Conservation (phyloP, 495 filamentous ascomycete species). For the Diplogelasinospora grovesii region DNA sequence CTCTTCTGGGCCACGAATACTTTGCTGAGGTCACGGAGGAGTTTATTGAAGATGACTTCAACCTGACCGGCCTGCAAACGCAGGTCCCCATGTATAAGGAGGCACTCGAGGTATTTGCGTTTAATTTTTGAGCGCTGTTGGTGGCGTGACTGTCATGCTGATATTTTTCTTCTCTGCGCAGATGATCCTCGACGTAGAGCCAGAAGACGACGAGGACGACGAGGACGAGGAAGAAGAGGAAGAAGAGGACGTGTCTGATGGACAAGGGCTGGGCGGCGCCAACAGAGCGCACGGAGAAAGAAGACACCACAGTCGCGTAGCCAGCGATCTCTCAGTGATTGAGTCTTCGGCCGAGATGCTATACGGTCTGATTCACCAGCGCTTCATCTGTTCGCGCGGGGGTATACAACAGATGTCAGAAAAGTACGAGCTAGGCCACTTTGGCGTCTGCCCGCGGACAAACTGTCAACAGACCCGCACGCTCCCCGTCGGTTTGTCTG, state of each 20-base stretch:
- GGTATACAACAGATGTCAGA: slow-evolving; percentile 99
- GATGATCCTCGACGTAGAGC: slow-evolving; percentile 98
- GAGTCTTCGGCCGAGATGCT: slow-evolving; percentile 96
- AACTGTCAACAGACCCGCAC: slow-evolving; percentile 82
- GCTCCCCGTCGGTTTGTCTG: slow-evolving; percentile 84
- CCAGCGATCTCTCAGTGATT: slow-evolving; percentile 87
- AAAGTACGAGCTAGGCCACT: slow-evolving; percentile 94
- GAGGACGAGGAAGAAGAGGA: slow-evolving; percentile 75
- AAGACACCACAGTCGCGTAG: slow-evolving; percentile 77
- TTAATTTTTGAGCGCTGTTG: neutral
- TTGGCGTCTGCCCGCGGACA: slow-evolving; percentile 86
- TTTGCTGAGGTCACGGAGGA: slow-evolving; percentile 98
- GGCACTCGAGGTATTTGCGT: slow-evolving; percentile 52
- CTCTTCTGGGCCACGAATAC: slow-evolving; percentile 92
- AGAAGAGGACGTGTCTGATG: slow-evolving; percentile 69
- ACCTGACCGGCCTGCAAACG: slow-evolving; percentile 87
- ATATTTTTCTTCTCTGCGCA: slow-evolving; percentile 39
- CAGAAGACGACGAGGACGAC: slow-evolving; percentile 84
- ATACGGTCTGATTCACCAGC: slow-evolving; percentile 96
- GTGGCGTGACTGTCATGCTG: slow-evolving; percentile 8
- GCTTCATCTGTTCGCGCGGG: slow-evolving; percentile 94
- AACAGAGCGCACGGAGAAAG: slow-evolving; percentile 53
- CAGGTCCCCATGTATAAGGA: slow-evolving; percentile 99
- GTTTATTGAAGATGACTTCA: slow-evolving; percentile 99
- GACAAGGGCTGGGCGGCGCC: slow-evolving; percentile 36